A percentile compares a stretch with the other conserved stretches of the same genome.
Evolutionary conservation across 2,329 filamentous ascomycete species (phyloP).

Genomic region (Aschersonia sp.): DNA sequence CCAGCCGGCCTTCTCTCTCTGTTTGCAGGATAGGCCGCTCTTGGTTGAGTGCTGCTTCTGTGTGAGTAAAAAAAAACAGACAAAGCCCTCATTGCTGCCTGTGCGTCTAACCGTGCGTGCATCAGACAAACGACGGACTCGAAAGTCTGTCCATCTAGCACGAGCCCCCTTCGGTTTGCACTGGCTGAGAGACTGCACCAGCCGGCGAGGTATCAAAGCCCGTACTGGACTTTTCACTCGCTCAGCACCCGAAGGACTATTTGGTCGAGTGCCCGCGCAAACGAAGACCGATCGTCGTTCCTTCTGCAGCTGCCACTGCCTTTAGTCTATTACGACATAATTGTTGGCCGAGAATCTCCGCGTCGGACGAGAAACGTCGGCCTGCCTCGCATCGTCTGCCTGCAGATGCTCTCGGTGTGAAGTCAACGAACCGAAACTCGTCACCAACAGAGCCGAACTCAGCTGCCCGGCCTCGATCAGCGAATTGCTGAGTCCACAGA

Average conservation of each 20-base stretch:
- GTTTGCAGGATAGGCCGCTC: constrained; percentile 3
- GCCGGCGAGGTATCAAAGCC: not conserved
- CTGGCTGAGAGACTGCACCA: not conserved
- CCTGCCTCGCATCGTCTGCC: constrained; percentile 3
- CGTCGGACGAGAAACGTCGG: not conserved
- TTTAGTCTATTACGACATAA: not conserved
- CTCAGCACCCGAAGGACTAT: constrained; percentile 1
- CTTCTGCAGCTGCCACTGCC: not conserved
- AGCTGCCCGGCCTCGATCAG: not conserved
- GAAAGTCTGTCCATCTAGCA: constrained; percentile 1
- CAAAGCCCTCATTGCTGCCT: not conserved
- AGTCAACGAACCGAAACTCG: not conserved
- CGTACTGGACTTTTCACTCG: not conserved
- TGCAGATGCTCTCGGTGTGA: not conserved
- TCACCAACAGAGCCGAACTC: not conserved
- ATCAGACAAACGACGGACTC: not conserved
- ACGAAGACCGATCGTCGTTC: constrained; percentile 5
- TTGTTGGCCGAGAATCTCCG: not conserved
- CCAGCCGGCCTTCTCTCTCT: constrained; percentile 3
- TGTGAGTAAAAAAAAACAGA: constrained; percentile 4
- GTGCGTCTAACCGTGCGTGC: not conserved
- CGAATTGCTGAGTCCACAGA: not conserved
- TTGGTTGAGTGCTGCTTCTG: constrained; percentile 6
- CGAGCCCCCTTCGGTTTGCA: not conserved
- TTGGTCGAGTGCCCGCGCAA: constrained; percentile 2